Conservation (phyloP, 2,329 filamentous ascomycete species). For the Trichoderma polysporum region DNA sequence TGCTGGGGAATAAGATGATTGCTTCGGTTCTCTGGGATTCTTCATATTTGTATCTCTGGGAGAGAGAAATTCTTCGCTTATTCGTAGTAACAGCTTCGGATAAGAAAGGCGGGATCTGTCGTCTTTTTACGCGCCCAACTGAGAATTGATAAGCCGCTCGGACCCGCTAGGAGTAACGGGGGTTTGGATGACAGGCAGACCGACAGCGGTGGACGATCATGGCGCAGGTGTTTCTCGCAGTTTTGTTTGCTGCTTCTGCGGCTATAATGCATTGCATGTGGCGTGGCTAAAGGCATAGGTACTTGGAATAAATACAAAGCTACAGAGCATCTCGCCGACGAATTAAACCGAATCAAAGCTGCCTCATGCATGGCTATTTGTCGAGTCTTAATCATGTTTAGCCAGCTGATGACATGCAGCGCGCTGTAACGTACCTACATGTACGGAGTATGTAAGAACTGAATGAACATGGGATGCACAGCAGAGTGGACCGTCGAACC, state of each 20-base stretch:
- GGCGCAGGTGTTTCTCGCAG: not conserved
- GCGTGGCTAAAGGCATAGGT: too few relatives aligned
- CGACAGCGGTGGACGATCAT: not conserved
- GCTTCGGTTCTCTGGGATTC: not conserved
- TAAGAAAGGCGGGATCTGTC: not conserved
- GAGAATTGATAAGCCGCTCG: not conserved
- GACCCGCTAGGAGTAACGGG: not conserved
- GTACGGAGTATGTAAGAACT: not conserved
- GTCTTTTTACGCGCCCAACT: not conserved
- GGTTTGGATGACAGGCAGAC: not conserved
- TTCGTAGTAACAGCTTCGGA: not conserved
- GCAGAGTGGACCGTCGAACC: conserved; percentile 3
- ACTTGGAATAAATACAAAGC: not conserved
- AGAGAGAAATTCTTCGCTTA: not conserved
- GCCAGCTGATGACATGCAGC: not conserved
- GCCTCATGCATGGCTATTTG: not conserved
- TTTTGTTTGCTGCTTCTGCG: too few relatives aligned
- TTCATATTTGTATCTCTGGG: not conserved
- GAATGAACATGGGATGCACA: not conserved
- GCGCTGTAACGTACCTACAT: not conserved
- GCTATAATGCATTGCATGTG: not conserved
- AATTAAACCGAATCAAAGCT: not conserved
- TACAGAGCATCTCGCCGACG: not conserved
- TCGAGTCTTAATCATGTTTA: not conserved
- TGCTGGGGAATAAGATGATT: not conserved